Evolutionary conservation across 345 rosid species (phyloP), one percentile per base, ranked within the genome.

Genomic region (Salix purpurea): DNA sequence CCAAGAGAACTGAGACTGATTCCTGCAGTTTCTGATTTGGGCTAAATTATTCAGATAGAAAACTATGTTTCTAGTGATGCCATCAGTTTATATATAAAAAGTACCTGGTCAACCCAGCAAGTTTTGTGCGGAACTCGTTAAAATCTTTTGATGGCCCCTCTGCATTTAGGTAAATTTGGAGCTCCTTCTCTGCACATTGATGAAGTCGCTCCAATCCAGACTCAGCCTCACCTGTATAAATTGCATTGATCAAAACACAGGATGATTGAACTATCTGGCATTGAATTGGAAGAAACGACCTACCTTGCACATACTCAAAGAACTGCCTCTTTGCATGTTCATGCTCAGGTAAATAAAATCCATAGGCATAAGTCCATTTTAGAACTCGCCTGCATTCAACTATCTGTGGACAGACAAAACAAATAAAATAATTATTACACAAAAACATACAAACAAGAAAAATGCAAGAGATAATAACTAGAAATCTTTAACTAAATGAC

Each of bases 291-390:
- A 56, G 21, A 83, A n/a, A 64, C 12, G 28, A 67, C 37, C 65
- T 81, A 90, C 97, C 97, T 85, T 92, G 97, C 82, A 92, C 85
- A 75, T 92, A 92, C 84, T 92, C 97, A 67, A 92, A 92, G 77
- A 92, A 91, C 80, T 80, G 86, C 77, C 91, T 87, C 85, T 90
- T 92, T 78, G 89, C 91, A 79, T 87, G 87, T 74, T 92, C 97
- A 54, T 86, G 84, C 68, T 88, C 96, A 7, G 91, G 96, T 72
- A 92, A 79, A 85, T 92, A 92, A 81, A 80, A 92, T 72, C 97
- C 97, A 84, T 92, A 92, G 44, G 97, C 89, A 77, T 92, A 91
- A 21, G 96, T 92, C 97, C 97, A 92, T 77, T 92, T 92, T 50
- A 92, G 83, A 78, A 92, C 97, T 80, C 97, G 88, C 88, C 97